Evolutionary conservation across 1,284 basidiomycete genomes (phyloP).

Genomic region (Cystobasidiaceae sp.): DNA sequence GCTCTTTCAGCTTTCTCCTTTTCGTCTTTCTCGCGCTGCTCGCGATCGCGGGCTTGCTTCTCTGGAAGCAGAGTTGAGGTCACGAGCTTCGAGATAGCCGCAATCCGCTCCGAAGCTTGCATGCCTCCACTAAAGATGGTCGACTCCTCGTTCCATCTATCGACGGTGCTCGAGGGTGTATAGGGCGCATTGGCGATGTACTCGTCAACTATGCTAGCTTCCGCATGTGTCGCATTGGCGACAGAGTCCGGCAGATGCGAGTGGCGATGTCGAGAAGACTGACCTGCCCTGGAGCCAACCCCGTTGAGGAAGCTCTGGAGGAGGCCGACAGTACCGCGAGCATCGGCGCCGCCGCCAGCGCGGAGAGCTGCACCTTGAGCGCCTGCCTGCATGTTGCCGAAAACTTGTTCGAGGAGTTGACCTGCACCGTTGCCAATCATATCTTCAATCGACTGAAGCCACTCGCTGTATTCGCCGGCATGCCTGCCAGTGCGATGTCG

Average conservation of each 20-base stretch:
- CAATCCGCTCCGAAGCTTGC: slow-evolving; percentile 7
- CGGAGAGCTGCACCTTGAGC: background rate
- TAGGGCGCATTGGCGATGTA: background rate
- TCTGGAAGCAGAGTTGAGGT: slow-evolving; percentile 36
- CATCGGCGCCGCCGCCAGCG: background rate
- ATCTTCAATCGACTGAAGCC: slow-evolving; percentile 73
- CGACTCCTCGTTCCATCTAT: slow-evolving; percentile 22
- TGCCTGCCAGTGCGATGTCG: slow-evolving; percentile 53
- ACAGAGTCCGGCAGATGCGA: background rate
- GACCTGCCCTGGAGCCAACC: background rate
- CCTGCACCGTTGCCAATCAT: slow-evolving; percentile 74
- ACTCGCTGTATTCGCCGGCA: slow-evolving; percentile 55
- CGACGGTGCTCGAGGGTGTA: background rate
- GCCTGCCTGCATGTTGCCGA: slow-evolving; percentile 46
- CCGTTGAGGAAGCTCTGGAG: slow-evolving; percentile 19
- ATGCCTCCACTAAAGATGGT: slow-evolving; percentile 21
- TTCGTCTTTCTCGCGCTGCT: slow-evolving; percentile 45
- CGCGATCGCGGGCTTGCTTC: slow-evolving; percentile 49
- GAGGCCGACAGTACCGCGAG: background rate
- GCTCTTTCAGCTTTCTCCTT: slow-evolving; percentile 43
- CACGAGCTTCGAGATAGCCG: slow-evolving; percentile 2
- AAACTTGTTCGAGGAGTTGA: slow-evolving; percentile 74
- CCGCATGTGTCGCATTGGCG: background rate
- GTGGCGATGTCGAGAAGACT: slow-evolving; percentile 4
- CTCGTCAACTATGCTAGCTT: slow-evolving; percentile 19